Base-by-base conservation (phyloP, 805 yeast species). In the Cyberlindnera amylophila region DNA sequence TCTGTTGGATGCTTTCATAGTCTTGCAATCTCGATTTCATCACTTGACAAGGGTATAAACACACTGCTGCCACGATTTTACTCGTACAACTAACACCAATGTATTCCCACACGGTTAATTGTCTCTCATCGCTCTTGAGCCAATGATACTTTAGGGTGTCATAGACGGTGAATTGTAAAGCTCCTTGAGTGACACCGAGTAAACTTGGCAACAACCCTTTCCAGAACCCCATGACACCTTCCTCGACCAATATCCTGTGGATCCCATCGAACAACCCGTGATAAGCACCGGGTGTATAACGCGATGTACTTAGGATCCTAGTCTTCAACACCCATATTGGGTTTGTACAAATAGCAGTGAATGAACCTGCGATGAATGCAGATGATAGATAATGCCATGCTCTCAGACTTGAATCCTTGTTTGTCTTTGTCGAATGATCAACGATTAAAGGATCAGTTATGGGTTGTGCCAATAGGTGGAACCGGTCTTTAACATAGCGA, bases 301-400 rank as follows among this genome's bases (percentile, higher is more conserved):
- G 63, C 2, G 75, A 63, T 3, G 62, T 59, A 23, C 57, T 44
- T 27, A 56, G 30, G 13, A 91, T 82, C 47, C 98, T 71, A 0
- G 99, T 93, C 62, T 93, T 93, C 15, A 93, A 61, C 1, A 93
- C 96, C 99, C 99, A 91, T 10, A 91, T 75, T 1, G 99, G 99
- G 58, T 89, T 93, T 1, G 99, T 90, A 13, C 86, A 32, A 0
- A 87, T 42, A 1, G 95, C 75, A 0, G 96, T 87, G 5, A 80
- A 55, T 32, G 80, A 56, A 0, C 99, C 99, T 0, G 97, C 89
- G 2, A 71, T 49, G 36, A 79, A 72, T 2, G 89, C 85, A 36
- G 82, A 65, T 4, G 65, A 41, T 23, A 82, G 53, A 60, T 79
- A 78, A 46, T 72, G 69, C 41, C 64, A 59, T 7, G 79, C 64